Percentiles rank a stretch among this genome's conserved stretches.
Evolutionary conservation across 2,329 filamentous ascomycete genomes (phyloP).

Genomic region (Penicillium decumbens): DNA sequence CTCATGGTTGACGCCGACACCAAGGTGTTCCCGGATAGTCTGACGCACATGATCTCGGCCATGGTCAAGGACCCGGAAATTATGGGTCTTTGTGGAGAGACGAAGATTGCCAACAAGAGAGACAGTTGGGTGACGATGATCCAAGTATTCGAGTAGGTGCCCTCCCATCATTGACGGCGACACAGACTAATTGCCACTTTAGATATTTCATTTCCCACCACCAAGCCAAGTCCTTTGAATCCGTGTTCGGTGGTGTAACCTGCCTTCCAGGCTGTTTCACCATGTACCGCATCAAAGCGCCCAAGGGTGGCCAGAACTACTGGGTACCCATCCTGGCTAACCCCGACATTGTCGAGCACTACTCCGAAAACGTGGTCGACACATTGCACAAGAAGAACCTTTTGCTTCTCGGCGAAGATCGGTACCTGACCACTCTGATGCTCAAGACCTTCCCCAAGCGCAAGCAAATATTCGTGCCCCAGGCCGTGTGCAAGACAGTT

Average conservation of each 20-base stretch:
- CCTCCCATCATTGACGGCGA: neutral
- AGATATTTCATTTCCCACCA: constrained; percentile 97
- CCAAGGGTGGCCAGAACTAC: constrained; percentile 97
- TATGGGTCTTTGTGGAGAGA: constrained; percentile 98
- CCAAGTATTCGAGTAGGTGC: constrained; percentile 80
- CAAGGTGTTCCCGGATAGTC: constrained; percentile 95
- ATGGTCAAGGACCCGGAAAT: constrained; percentile 99
- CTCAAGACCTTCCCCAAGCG: constrained; percentile 97
- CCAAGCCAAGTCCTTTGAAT: constrained; percentile 93
- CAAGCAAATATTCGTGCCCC: constrained; percentile 97
- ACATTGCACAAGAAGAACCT: constrained; percentile 97
- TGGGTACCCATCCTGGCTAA: constrained; percentile 99
- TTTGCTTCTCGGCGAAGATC: constrained; percentile 85
- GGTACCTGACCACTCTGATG: constrained; percentile 95
- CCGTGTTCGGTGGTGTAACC: constrained; percentile 96
- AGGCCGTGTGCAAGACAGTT: constrained; percentile 97
- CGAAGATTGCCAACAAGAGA: constrained; percentile 98
- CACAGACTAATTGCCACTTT: neutral
- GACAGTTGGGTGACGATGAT: constrained; percentile 95
- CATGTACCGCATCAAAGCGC: constrained; percentile 99
- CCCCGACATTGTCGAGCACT: constrained; percentile 97
- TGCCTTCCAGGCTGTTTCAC: constrained; percentile 98
- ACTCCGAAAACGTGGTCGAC: constrained; percentile 98
- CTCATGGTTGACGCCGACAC: constrained; percentile 99
- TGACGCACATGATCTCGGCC: constrained; percentile 98